Base-by-base conservation (phyloP, 2,329 filamentous ascomycete genomes). In the Alternaria angustiovoidea region DNA sequence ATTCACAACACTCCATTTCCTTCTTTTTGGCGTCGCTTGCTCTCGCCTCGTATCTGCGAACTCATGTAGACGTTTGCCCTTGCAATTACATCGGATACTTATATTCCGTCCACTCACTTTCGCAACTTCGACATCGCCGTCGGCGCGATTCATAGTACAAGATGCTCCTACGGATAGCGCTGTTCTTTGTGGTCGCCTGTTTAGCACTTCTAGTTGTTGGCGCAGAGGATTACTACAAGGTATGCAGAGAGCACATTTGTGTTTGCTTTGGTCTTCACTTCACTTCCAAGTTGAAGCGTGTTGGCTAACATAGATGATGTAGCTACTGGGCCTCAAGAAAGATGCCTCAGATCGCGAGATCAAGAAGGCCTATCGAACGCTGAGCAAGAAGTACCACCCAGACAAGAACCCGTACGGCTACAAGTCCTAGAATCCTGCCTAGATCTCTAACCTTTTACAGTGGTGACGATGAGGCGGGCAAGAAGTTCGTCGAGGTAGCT, bases 321-420 rank as follows among this genome's bases (percentile, higher is more conserved):
- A 96, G 88, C 81, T 97, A 59, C 87, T 99, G 26, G 93, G 91
- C 55, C 81, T 99, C 65, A 87, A 90, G 73, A 93, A 88, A 73
- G 84, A 89, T 61, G 94, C 94, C 16, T 89, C 88, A 47, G 93
- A 97, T 54, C 89, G 89, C 73, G 91, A 98, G 72, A 90, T 99
- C 77, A 99, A 99, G 81, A 91, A 91, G 46, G 94, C 95, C 22
- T 99, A 99, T 80, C 88, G 94, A 61, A 89, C 88, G 61, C 85
- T 99, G 11, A 96, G 92, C 83, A 98, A 98, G 81, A 96, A 96
- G 78, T 97, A 87, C 79, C 95, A 99, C 76, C 95, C 95, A 4
- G 95, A 99, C 81, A 99, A 99, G 86, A 98, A 98, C 73, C 93
- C 94, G 90, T 95, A 86, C 72, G 91, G 55, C 44, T 82, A 59